Percentiles rank a stretch among this genome's conserved stretches.
These are phyloP conservation scores for Entelexis sorbosivorans DNA, from an alignment of 1,139 yeast genomes.

Conservation along the genomic window DNA sequence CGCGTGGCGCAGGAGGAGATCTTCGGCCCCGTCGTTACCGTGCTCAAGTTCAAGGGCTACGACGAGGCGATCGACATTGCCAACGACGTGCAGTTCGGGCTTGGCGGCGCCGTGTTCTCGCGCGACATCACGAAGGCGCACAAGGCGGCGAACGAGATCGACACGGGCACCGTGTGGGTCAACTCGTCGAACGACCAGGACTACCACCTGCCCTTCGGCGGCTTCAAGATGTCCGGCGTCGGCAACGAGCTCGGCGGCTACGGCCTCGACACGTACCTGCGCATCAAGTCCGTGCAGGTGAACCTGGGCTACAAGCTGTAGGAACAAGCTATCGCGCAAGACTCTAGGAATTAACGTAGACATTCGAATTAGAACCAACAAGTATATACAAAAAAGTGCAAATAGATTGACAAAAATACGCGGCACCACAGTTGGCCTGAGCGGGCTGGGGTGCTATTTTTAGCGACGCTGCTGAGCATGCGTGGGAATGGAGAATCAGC, in stretches of 20 bases:
- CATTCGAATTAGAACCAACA: background rate
- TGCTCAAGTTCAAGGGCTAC: conserved; percentile 54
- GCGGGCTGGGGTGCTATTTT: too few relatives aligned
- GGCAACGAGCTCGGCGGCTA: conserved; percentile 83
- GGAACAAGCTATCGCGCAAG: background rate
- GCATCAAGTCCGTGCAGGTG: conserved; percentile 61
- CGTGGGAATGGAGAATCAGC: too few relatives aligned
- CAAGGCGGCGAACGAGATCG: conserved; percentile 56
- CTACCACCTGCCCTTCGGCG: conserved; percentile 71
- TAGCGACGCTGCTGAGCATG: too few relatives aligned
- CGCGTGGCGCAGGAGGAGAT: conserved; percentile 64
- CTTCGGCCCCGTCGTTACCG: conserved; percentile 87
- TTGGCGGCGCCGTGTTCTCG: conserved; percentile 74
- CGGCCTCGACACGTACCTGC: conserved; percentile 67
- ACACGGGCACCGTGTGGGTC: conserved; percentile 80
- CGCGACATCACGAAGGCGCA: conserved; percentile 49
- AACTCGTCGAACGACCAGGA: conserved; percentile 77
- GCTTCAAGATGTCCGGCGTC: conserved; percentile 69
- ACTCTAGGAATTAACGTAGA: background rate
- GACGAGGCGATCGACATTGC: conserved; percentile 58
- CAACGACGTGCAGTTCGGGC: conserved; percentile 54
- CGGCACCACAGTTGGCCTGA: too few relatives aligned
- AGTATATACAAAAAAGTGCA: too few relatives aligned
- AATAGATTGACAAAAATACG: too few relatives aligned
- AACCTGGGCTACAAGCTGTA: conserved; percentile 23